Evolutionary conservation across 2,329 filamentous ascomycete species (phyloP), one percentile per base, ranked within the genome.

Genomic region (Diplodia mutila): DNA sequence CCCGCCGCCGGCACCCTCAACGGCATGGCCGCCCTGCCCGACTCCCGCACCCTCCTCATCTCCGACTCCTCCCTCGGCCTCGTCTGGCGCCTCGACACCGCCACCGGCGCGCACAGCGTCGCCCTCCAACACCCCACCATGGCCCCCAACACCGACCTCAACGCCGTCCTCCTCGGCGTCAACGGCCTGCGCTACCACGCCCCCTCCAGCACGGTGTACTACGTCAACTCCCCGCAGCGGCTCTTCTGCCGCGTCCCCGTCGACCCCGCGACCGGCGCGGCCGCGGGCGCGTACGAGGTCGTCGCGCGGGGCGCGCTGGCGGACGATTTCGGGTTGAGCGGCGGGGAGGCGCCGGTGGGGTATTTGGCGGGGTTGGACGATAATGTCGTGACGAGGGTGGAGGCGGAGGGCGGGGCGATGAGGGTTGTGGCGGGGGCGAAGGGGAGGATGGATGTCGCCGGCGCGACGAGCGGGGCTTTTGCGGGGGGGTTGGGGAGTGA

Each of bases 31-130:
- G 48, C 68, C 1, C 61, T 74, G 25, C 21, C 46, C 3, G 14
- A 65, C 6, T 72, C 71, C 0, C 11, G 7, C 25, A 46, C 37
- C 21, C 59, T 76, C 7, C 66, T 76, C 12, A 59, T 75, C 21
- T 71, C 74, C 4, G 75, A 76, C 53, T 72, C 72, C 0, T 69
- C 46, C 21, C 64, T 59, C 4, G 74, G 73, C 6, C 68, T 70
- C 4, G 67, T 76, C 34, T 64, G 69, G 51, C 53, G 37, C 1
- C 52, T 75, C 2, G 68, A 75, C 39, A 48, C 66, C 1, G 7
- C 21, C 9, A 73, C 71, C 4, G 67, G 69, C 6, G 59, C 42
- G 12, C 67, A 67, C 48, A 32, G 39, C 9, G 65, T 72, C 27
- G 57, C 64, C 11, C 53, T 75, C 12, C 65, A 70, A 1, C 63